These are phyloP conservation scores for Cryptosporidium sp. DNA, from an alignment of 169 alveolate genomes.

Conservation along the genomic window DNA sequence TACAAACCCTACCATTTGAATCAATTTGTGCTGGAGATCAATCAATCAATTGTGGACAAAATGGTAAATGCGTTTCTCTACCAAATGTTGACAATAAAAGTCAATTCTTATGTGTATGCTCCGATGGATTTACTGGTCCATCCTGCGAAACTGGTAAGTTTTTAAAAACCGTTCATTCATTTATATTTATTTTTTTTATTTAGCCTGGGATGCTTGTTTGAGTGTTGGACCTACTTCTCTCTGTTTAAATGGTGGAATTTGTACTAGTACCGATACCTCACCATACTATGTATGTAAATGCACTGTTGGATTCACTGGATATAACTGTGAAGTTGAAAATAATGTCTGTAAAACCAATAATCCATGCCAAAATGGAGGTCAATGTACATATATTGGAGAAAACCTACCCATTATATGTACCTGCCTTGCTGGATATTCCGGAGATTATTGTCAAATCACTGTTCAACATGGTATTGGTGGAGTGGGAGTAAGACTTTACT, in stretches of 20 bases:
- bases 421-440: conserved; percentile 43
- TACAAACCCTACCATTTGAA: conserved; percentile 57
- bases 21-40: conserved; percentile 67
- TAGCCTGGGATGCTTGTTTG: conserved; percentile 73
- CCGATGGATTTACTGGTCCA: conserved; percentile 54
- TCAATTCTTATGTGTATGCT: conserved; percentile 52
- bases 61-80: conserved; percentile 54
- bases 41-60: conserved; percentile 29
- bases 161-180: neutral
- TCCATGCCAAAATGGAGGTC: conserved; percentile 74
- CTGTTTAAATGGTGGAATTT: conserved; percentile 62
- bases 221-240: conserved; percentile 54
- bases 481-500: conserved; percentile 42
- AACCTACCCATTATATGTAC: conserved; percentile 55
- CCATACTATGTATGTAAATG: conserved; percentile 53
- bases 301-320: conserved; percentile 55
- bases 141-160: conserved; percentile 48
- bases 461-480: conserved; percentile 69
- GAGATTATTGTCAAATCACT: conserved; percentile 49
- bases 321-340: conserved; percentile 50
- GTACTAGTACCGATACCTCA: conserved; percentile 10
- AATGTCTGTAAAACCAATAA: conserved; percentile 59
- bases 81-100: neutral
- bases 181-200: neutral
- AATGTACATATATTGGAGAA: conserved; percentile 59